Conservation (phyloP, 768 basidiomycete genomes). For the Tephrocybe sp. region DNA sequence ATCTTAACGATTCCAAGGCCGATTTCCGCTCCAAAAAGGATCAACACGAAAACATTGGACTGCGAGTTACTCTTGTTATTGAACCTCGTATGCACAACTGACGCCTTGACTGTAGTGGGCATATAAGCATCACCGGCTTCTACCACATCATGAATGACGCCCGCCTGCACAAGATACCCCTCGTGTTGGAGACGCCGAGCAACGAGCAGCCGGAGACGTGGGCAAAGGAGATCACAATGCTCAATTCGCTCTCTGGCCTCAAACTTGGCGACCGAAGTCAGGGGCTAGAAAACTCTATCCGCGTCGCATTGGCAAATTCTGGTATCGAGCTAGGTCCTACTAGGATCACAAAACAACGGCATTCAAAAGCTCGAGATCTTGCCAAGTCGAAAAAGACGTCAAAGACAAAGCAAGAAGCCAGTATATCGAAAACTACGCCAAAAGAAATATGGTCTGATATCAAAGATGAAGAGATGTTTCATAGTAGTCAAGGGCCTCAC, state of each 20-base stretch:
- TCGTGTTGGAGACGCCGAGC: slow-evolving; percentile 81
- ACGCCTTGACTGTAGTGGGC: slow-evolving; percentile 48
- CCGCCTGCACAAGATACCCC: slow-evolving; percentile 66
- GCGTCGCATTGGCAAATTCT: not conserved
- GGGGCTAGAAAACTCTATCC: not conserved
- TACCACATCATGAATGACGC: slow-evolving; percentile 65
- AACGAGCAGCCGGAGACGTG: slow-evolving; percentile 69
- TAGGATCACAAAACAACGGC: not conserved
- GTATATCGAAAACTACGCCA: too few relatives aligned
- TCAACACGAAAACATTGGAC: slow-evolving; percentile 82
- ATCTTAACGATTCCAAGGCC: slow-evolving; percentile 82
- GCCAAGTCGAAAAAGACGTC: not conserved
- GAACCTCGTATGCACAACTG: not conserved
- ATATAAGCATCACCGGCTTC: slow-evolving; percentile 65
- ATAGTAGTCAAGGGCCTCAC: too few relatives aligned
- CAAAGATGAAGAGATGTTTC: too few relatives aligned
- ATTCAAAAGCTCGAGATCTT: not conserved
- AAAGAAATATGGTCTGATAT: too few relatives aligned
- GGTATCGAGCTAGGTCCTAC: not conserved
- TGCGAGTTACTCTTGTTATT: slow-evolving; percentile 44
- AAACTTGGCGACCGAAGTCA: not conserved
- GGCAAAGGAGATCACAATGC: slow-evolving; percentile 51
- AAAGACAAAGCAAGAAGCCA: too few relatives aligned
- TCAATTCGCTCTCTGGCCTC: slow-evolving; percentile 7
- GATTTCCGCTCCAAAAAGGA: slow-evolving; percentile 66